phyloP scores from a whole-genome alignment of 208 protist genomes.

The Leishmania arabica region DNA sequence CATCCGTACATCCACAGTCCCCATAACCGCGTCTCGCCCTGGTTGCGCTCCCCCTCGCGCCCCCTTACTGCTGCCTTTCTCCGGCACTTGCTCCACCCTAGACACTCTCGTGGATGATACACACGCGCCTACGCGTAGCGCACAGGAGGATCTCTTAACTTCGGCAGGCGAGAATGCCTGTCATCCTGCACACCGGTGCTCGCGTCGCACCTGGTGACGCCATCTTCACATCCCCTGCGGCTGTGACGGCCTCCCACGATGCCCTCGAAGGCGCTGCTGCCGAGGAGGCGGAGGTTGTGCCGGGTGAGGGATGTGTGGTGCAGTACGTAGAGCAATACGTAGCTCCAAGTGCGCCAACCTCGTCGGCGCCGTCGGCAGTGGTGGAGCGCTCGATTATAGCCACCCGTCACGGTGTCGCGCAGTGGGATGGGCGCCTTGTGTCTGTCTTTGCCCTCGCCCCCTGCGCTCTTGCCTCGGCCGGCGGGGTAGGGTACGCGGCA shows the following conservation, averaged over 20 bases:
- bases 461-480: constrained; percentile 3
- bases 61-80: background rate
- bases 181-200: constrained; percentile 34
- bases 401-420: constrained; percentile 55
- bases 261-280: background rate
- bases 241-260: background rate
- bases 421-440: constrained; percentile 70
- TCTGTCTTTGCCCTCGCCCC: constrained; percentile 35
- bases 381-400: constrained; percentile 45
- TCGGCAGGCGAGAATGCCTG: constrained; percentile 8
- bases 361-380: background rate
- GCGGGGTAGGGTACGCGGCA: background rate
- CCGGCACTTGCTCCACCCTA: background rate
- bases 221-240: constrained; percentile 33
- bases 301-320: constrained; percentile 62
- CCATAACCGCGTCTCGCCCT: background rate
- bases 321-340: constrained; percentile 26
- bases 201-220: constrained; percentile 55
- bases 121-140: background rate
- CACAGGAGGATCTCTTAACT: background rate
- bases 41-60: background rate
- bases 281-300: constrained; percentile 28
- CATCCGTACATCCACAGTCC: background rate
- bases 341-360: background rate
- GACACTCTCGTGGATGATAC: background rate